Conservation (phyloP, 805 yeast species). For the Candida pini region DNA sequence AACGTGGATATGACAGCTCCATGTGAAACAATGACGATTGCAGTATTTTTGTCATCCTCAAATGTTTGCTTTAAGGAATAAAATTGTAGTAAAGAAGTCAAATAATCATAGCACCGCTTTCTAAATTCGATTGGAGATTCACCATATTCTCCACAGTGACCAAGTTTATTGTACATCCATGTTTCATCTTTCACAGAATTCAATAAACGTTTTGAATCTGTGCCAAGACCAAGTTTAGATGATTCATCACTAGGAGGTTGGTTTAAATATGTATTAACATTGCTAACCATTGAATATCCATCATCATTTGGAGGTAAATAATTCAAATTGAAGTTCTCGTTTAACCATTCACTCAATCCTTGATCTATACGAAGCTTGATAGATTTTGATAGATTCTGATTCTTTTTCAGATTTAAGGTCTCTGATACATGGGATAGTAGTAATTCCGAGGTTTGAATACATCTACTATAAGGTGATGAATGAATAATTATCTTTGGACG, state of each 20-base stretch:
- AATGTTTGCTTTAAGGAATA: slow-evolving; percentile 21
- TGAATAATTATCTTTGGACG: slow-evolving; percentile 28
- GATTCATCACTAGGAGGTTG: slow-evolving; percentile 11
- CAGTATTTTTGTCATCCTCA: slow-evolving; percentile 26
- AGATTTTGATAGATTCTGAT: slow-evolving; percentile 2
- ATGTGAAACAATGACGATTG: slow-evolving; percentile 34
- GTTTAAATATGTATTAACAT: slow-evolving; percentile 34
- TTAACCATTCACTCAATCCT: slow-evolving; percentile 39
- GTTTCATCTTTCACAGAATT: slow-evolving; percentile 21
- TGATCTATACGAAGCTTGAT: slow-evolving; percentile 35
- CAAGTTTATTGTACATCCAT: slow-evolving; percentile 32
- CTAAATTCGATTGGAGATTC: slow-evolving; percentile 34
- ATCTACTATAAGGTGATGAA: slow-evolving; percentile 39
- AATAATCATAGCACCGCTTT: slow-evolving; percentile 29
- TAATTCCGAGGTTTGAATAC: slow-evolving; percentile 36
- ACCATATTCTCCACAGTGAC: slow-evolving; percentile 39
- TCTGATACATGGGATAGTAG: slow-evolving; percentile 17
- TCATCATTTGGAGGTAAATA: slow-evolving; percentile 41
- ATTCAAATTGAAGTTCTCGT: slow-evolving; percentile 32
- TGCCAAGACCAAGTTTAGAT: slow-evolving; percentile 12
- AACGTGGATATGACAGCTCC: slow-evolving; percentile 39
- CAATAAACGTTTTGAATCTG: slow-evolving; percentile 13
- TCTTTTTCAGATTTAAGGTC: not conserved
- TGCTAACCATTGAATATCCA: slow-evolving; percentile 35
- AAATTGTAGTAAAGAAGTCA: slow-evolving; percentile 29